Conservation (phyloP, 1,139 yeast species). For the Magnusiomyces fungicola region DNA sequence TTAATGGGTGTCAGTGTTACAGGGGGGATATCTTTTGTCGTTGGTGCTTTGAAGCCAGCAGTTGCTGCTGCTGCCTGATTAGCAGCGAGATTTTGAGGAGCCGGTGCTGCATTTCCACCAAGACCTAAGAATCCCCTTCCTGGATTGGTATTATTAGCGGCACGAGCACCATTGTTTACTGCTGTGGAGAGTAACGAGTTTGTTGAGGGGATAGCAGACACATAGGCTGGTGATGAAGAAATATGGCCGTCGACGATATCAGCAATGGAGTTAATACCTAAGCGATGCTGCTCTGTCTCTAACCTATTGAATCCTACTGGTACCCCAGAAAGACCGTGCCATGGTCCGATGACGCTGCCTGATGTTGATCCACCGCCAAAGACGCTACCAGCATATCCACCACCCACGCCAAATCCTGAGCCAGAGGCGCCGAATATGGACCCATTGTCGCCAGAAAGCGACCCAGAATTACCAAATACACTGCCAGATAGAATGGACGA, state of each 20-base stretch:
- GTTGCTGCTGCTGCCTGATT: not conserved
- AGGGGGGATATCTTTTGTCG: conserved; percentile 78
- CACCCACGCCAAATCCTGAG: not conserved
- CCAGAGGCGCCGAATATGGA: conserved; percentile 3
- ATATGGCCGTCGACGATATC: conserved; percentile 47
- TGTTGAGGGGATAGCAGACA: conserved; percentile 11
- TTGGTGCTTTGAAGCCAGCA: conserved; percentile 54
- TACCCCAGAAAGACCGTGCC: conserved; percentile 8
- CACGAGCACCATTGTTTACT: conserved; percentile 17
- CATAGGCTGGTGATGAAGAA: conserved; percentile 16
- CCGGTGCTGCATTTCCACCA: conserved; percentile 24
- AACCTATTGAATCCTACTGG: conserved; percentile 22
- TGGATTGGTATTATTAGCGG: conserved; percentile 18
- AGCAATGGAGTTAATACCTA: conserved; percentile 74
- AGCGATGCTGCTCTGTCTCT: conserved; percentile 37
- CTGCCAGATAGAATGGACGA: conserved; percentile 4
- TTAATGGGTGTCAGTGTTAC: conserved; percentile 57
- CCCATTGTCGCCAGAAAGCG: conserved; percentile 17
- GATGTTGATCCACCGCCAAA: conserved; percentile 16
- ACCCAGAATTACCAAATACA: not conserved
- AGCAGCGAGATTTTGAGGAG: not conserved
- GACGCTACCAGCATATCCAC: conserved; percentile 8
- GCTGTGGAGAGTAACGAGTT: not conserved
- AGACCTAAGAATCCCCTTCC: conserved; percentile 13
- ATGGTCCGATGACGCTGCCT: conserved; percentile 5